Percentiles rank a stretch among this genome's conserved stretches.
These are phyloP conservation scores for Uromyces viciae-fabae DNA, from an alignment of 1,284 basidiomycete genomes.

Conservation along the genomic window DNA sequence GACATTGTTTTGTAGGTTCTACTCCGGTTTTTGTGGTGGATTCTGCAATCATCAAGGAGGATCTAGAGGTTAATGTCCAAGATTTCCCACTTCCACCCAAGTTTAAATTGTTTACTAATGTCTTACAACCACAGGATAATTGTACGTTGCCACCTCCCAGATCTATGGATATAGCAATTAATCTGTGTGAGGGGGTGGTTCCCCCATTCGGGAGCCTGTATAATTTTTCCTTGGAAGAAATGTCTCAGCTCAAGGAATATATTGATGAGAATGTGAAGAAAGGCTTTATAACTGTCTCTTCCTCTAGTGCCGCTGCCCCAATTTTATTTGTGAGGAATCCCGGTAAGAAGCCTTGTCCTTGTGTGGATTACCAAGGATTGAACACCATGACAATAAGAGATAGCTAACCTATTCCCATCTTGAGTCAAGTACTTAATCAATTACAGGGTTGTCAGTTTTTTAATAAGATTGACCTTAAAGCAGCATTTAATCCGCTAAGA, in stretches of 20 bases:
- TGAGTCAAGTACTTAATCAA: background rate
- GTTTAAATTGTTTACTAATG: background rate
- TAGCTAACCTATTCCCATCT: background rate
- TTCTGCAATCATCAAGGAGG: too few species aligned
- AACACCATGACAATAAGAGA: background rate
- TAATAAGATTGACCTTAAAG: background rate
- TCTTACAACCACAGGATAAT: background rate
- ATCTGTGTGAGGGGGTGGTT: background rate
- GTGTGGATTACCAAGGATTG: background rate
- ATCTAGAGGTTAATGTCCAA: background rate
- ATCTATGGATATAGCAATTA: background rate
- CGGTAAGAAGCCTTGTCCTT: background rate
- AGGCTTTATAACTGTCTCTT: background rate
- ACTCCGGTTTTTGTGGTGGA: too few species aligned
- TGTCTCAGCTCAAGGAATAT: background rate
- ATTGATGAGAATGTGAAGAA: background rate
- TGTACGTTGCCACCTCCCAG: background rate
- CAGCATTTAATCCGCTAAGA: background rate
- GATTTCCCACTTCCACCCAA: background rate
- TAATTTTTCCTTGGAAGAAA: background rate
- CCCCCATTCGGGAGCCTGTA: background rate
- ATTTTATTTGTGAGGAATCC: background rate
- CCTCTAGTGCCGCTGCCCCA: background rate
- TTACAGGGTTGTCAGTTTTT: background rate
- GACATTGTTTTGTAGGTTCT: background rate